phyloP scores from a whole-genome alignment of 805 yeast genomes.

The Metschnikowia peoriensis region DNA sequence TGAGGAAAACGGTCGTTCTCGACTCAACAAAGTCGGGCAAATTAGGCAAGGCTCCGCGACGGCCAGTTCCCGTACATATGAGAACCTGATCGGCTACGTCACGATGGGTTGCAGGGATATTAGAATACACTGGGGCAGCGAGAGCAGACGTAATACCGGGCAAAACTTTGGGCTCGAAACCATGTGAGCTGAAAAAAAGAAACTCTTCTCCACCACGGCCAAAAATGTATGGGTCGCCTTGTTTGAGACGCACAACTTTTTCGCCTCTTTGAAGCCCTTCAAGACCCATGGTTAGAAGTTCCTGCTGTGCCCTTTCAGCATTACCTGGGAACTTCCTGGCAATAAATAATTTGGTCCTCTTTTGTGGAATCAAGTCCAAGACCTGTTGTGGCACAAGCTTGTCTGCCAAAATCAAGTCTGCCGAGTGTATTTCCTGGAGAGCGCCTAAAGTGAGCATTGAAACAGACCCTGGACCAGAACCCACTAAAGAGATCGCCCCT shows the following conservation, averaged over 20 bases:
- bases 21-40: conserved; percentile 70
- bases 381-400: conserved; percentile 90
- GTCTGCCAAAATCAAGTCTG: conserved; percentile 85
- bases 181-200: conserved; percentile 62
- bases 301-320: conserved; percentile 90
- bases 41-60: conserved; percentile 76
- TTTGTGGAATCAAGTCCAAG: conserved; percentile 72
- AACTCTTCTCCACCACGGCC: conserved; percentile 97
- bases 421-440: conserved; percentile 69
- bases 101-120: conserved; percentile 88
- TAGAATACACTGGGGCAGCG: conserved; percentile 79
- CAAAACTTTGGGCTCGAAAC: conserved; percentile 68
- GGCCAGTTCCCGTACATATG: conserved; percentile 92
- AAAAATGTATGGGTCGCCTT: conserved; percentile 95
- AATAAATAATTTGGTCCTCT: conserved; percentile 67
- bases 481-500: conserved; percentile 79
- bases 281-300: conserved; percentile 71
- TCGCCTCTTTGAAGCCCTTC: conserved; percentile 61
- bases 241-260: conserved; percentile 84
- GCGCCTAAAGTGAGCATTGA: conserved; percentile 86
- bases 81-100: conserved; percentile 90
- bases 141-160: conserved; percentile 91
- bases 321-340: conserved; percentile 96
- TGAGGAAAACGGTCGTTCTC: conserved; percentile 82
- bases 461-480: conserved; percentile 91